A percentile compares a stretch with the other conserved stretches of the same genome.
Conservation (phyloP, 768 basidiomycete genomes). For the Psilocybe subaeruginosa region DNA sequence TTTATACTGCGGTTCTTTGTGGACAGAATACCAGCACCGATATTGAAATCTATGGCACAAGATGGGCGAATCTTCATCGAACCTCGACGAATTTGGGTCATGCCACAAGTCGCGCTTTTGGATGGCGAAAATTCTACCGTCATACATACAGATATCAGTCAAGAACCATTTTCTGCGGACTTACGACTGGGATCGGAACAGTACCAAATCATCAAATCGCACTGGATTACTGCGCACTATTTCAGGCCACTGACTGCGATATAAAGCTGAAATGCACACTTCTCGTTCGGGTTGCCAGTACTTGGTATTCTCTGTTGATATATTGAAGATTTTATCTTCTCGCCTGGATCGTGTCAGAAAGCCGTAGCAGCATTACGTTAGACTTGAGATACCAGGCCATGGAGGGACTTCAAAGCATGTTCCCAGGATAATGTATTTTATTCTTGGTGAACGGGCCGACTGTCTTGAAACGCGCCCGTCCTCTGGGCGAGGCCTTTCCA, state of each 20-base stretch:
- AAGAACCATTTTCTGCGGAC: background rate
- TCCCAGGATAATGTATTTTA: no score
- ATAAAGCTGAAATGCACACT: background rate
- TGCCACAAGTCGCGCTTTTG: slow-evolving; percentile 20
- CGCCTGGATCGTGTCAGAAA: no score
- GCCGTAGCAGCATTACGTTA: no score
- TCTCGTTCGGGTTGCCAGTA: no score
- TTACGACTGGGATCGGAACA: slow-evolving; percentile 10
- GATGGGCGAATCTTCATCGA: slow-evolving; percentile 11
- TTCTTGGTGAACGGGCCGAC: no score
- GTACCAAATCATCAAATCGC: slow-evolving; percentile 18
- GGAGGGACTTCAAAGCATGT: no score
- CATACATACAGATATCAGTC: slow-evolving; percentile 16
- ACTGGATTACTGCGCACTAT: slow-evolving; percentile 42
- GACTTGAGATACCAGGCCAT: no score
- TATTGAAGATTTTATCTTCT: no score
- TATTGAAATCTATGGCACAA: slow-evolving; percentile 24
- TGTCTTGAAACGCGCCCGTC: no score
- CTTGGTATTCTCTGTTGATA: no score
- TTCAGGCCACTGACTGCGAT: slow-evolving; percentile 21
- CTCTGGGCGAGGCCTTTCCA: no score
- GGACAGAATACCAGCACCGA: slow-evolving; percentile 39
- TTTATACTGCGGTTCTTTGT: slow-evolving; percentile 57
- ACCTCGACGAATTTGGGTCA: slow-evolving; percentile 15
- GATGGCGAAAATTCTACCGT: background rate